A percentile compares a stretch with the other conserved stretches of the same genome.
phyloP scores from a whole-genome alignment of 1,139 yeast species.

The Hansenula anomala region DNA sequence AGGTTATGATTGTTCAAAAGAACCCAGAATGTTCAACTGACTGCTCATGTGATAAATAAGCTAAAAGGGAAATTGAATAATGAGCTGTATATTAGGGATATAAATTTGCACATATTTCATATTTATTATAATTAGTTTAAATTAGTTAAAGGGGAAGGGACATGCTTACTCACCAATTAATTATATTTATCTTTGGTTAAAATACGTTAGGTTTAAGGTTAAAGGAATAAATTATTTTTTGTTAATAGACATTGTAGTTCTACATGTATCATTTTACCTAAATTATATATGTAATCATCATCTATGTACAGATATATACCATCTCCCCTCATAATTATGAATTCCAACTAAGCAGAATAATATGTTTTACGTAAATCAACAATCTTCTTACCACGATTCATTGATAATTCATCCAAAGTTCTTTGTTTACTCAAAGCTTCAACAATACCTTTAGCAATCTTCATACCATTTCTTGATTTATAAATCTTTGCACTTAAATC shows the following conservation, averaged over 20 bases:
- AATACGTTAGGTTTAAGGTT: neutral
- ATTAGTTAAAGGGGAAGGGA: no score
- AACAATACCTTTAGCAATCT: slow-evolving; percentile 85
- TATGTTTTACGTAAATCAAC: slow-evolving; percentile 90
- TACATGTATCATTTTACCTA: neutral
- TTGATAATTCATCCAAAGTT: slow-evolving; percentile 82
- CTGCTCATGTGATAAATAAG: slow-evolving; percentile 17
- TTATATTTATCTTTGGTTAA: no score
- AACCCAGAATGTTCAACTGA: slow-evolving; percentile 21
- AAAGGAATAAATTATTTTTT: neutral
- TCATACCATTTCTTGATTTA: slow-evolving; percentile 91
- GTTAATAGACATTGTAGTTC: neutral
- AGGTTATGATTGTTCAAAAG: slow-evolving; percentile 8
- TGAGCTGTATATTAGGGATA: neutral
- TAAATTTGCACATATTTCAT: neutral
- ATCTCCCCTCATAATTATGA: no score
- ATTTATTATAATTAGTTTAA: neutral
- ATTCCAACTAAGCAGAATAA: slow-evolving; percentile 41
- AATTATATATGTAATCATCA: neutral
- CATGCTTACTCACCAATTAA: no score
- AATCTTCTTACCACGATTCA: slow-evolving; percentile 90
- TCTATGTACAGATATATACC: neutral
- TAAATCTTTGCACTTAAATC: slow-evolving; percentile 90
- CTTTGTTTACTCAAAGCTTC: slow-evolving; percentile 80
- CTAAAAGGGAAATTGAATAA: neutral